Evolutionary conservation across 148 eudicot species (phyloP).

Genomic region (Rheum nobile): DNA sequence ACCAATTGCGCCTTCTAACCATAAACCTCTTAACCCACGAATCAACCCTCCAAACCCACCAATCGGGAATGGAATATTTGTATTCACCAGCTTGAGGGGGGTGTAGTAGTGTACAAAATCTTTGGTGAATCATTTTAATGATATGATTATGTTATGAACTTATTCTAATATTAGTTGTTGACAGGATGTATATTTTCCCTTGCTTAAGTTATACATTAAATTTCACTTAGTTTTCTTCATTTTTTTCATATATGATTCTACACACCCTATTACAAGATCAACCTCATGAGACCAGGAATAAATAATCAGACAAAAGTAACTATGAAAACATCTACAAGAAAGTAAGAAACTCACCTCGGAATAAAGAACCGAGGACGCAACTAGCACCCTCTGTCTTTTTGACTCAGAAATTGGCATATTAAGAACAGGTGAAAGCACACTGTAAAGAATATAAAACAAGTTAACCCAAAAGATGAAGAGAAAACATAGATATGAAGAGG

Average conservation of each 20-base stretch:
- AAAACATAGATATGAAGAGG: slow-evolving; percentile 1
- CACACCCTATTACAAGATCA: not conserved
- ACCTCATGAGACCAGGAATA: not conserved
- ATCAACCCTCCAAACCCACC: not conserved
- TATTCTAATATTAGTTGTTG: not conserved
- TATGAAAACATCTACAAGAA: not conserved
- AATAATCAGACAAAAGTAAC: not conserved
- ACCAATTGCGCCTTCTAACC: not conserved
- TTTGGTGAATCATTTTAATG: not conserved
- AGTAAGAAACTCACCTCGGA: slow-evolving; percentile 76
- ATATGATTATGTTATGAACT: not conserved
- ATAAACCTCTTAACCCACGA: not conserved
- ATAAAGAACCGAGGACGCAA: slow-evolving; percentile 81
- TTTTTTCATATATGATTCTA: not conserved
- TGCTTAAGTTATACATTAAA: not conserved
- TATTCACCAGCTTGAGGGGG: not conserved
- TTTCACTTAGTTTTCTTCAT: not conserved
- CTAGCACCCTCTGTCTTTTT: slow-evolving; percentile 94
- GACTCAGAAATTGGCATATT: slow-evolving; percentile 93
- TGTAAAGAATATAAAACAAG: slow-evolving; percentile 28
- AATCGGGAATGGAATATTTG: not conserved
- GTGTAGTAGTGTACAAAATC: not conserved
- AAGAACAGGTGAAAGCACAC: slow-evolving; percentile 91
- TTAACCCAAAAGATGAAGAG: not conserved
- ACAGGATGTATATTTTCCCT: not conserved